A percentile compares a stretch with the other conserved stretches of the same genome.
phyloP scores from a whole-genome alignment of 2,329 filamentous ascomycete genomes.

The Gremmenia infestans region DNA sequence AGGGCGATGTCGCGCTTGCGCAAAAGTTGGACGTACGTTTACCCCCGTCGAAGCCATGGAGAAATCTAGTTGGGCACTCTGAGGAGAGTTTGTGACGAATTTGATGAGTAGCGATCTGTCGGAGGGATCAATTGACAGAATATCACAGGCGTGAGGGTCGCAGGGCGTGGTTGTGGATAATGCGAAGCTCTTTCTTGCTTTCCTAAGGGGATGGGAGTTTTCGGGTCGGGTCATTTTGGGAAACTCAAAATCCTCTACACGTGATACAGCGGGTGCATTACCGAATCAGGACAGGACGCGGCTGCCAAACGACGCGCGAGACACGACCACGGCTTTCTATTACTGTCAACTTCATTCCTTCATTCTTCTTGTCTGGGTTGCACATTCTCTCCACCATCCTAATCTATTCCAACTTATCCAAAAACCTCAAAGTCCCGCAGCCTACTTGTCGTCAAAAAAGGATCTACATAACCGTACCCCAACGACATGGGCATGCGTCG shows the following conservation, averaged over 20 bases:
- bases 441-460: background rate
- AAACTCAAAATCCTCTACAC: background rate
- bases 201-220: background rate
- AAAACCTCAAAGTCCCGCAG: background rate
- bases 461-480: constrained; percentile 5
- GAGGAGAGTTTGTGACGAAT: constrained; percentile 10
- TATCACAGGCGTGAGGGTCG: constrained; percentile 18
- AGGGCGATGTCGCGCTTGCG: constrained; percentile 1
- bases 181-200: constrained; percentile 20
- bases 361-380: no score
- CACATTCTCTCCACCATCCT: no score
- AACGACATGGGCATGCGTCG: constrained; percentile 26
- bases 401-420: no score
- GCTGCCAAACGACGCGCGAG: background rate
- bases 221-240: constrained; percentile 3
- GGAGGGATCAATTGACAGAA: constrained; percentile 25
- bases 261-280: background rate
- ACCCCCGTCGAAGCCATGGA: constrained; percentile 42
- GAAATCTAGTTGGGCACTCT: constrained; percentile 5
- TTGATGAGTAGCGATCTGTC: constrained; percentile 11
- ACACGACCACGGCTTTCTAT: background rate
- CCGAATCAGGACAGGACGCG: background rate
- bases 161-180: constrained; percentile 17
- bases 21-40: constrained; percentile 41
- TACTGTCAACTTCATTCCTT: no score